Conservation (phyloP, 2,329 filamentous ascomycete species). For the Huntiella decipiens region DNA sequence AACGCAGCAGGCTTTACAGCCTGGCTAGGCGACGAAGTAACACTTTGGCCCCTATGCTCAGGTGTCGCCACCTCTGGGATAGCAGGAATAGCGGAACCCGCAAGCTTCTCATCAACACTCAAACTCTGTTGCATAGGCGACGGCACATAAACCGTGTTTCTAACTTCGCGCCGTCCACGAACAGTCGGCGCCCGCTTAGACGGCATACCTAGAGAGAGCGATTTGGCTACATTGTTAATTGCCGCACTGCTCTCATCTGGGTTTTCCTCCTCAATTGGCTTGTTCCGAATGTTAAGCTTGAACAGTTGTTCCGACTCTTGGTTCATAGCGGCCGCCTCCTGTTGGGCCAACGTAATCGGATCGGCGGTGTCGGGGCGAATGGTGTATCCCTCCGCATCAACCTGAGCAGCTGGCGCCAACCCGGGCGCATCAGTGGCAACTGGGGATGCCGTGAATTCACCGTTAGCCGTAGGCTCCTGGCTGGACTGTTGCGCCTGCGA, state of each 20-base stretch:
- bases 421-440: neutral
- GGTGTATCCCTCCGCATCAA: slow-evolving; percentile 56
- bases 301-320: slow-evolving; percentile 49
- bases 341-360: slow-evolving; percentile 53
- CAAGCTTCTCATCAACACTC: slow-evolving; percentile 8
- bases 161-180: slow-evolving; percentile 73
- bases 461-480: neutral
- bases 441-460: neutral
- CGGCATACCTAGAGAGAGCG: slow-evolving; percentile 46
- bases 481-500: neutral
- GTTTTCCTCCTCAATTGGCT: slow-evolving; percentile 61
- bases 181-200: slow-evolving; percentile 56
- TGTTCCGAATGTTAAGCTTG: slow-evolving; percentile 62
- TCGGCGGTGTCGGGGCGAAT: slow-evolving; percentile 46
- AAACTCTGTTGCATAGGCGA: slow-evolving; percentile 15
- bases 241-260: slow-evolving; percentile 55
- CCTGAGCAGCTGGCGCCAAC: slow-evolving; percentile 15
- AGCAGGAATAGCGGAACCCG: slow-evolving; percentile 4
- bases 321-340: slow-evolving; percentile 34
- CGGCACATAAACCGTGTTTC: slow-evolving; percentile 75
- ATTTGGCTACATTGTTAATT: slow-evolving; percentile 55
- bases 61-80: slow-evolving; percentile 7
- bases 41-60: neutral
- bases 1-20: slow-evolving; percentile 27
- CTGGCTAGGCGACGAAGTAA: slow-evolving; percentile 11